Base-by-base conservation (phyloP, 1,139 yeast genomes). In the Debaryomyces nepalensis region DNA sequence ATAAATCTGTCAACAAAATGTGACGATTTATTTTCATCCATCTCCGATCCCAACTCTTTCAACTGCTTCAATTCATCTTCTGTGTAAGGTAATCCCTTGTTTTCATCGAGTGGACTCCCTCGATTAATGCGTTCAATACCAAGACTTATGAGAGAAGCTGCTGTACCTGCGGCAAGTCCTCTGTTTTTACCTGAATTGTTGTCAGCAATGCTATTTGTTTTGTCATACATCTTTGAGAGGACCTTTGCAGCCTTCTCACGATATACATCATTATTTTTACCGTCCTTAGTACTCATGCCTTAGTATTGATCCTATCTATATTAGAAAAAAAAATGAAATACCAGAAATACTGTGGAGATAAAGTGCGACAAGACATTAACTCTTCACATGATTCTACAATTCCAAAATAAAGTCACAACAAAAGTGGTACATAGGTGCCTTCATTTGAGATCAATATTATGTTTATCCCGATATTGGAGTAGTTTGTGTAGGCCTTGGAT, bases 1-100 rank as follows among this genome's bases (percentile, higher is more conserved):
- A 83, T 64, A 42, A 84, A 63, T 32, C 73, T 64, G 55, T 83
- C 90, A 43, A 81, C 67, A 53, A 83, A 83, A 53, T 82, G 87
- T 10, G 39, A 35, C 5, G 46, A 38, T 29, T 44, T 45, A 9
- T 35, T 18, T 5, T 40, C 33, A 11, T 38, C 43, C 20, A 26
- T 27, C 20, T 38, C 42, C 10, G 21, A 15, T 12, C 19, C 30
- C 21, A 23, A 30, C 16, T 32, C 37, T 22, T 24, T 26, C 21
- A 31, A 42, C 2, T 24, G 33, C 6, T 34, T 34, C 12, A 20
- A 11, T 30, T 42, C 42, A 5, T 31, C 40, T 9, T 22, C 34
- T 4, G 19, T 15, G 12, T 37, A 34, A 5, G 34, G 29, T 15
- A 19, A 14, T 4, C 33, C 35, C 8, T 35, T 40, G 6, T 26